Conservation (phyloP, 768 basidiomycete genomes). For the Phylloporus scabripes region DNA sequence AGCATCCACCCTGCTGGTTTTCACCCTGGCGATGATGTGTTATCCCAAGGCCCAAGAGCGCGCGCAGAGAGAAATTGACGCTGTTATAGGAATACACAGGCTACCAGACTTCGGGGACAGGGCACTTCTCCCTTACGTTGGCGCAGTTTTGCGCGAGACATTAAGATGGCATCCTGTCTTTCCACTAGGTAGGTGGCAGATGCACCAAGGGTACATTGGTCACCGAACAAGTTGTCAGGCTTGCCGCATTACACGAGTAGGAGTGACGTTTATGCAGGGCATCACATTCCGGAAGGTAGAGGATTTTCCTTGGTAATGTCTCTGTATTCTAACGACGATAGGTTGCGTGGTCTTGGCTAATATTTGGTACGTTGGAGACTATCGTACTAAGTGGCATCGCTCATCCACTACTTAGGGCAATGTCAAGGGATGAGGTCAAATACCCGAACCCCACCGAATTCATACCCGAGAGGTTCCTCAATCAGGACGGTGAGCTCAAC, state of each 20-base stretch:
- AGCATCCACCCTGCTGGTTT: constrained; percentile 28
- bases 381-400: neutral
- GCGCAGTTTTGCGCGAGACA: constrained; percentile 33
- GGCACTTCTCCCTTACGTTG: constrained; percentile 26
- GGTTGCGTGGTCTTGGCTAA: constrained; percentile 29
- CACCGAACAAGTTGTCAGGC: constrained; percentile 7
- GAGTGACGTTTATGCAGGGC: constrained; percentile 24
- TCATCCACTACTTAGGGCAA: constrained; percentile 22
- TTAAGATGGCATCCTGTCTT: constrained; percentile 32
- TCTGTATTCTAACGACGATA: constrained; percentile 14
- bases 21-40: constrained; percentile 32
- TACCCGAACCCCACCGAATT: constrained; percentile 26
- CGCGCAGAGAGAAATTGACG: constrained; percentile 32
- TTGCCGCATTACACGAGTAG: constrained; percentile 25
- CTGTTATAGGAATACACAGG: constrained; percentile 24
- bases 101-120: constrained; percentile 27
- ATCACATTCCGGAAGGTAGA: constrained; percentile 25
- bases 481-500: constrained; percentile 21
- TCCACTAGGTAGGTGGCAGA: constrained; percentile 21
- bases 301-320: neutral
- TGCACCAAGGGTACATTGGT: neutral
- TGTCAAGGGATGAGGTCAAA: constrained; percentile 24
- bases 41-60: constrained; percentile 32
- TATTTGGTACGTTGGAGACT: constrained; percentile 19
- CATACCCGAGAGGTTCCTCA: constrained; percentile 26